Evolutionary conservation across 1,139 yeast species (phyloP).

Genomic region (Hanseniaspora sp.): DNA sequence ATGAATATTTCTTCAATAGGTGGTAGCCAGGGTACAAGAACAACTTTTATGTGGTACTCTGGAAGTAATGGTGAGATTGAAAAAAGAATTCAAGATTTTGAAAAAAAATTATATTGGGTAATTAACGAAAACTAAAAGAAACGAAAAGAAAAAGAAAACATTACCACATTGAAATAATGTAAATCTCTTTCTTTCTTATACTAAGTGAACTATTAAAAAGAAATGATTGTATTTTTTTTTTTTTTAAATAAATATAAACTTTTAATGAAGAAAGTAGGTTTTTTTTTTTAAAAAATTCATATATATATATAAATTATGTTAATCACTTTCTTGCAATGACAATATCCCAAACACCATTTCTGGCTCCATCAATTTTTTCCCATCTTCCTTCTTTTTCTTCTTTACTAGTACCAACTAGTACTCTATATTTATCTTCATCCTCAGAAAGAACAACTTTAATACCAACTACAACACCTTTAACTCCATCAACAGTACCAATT

Average conservation of each 20-base stretch:
- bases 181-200: too few relatives aligned
- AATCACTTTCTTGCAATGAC: conserved; percentile 29
- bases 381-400: conserved; percentile 87
- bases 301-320: neutral
- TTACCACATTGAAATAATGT: too few relatives aligned
- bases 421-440: conserved; percentile 41
- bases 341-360: conserved; percentile 43
- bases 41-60: conserved; percentile 6
- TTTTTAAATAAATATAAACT: too few relatives aligned
- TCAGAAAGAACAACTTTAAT: conserved; percentile 56
- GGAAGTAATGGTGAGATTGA: neutral
- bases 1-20: conserved; percentile 13
- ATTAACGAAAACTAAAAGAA: neutral
- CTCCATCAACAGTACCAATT: conserved; percentile 45
- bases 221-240: too few relatives aligned
- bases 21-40: conserved; percentile 8
- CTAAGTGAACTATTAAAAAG: too few relatives aligned
- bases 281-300: neutral
- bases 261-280: too few relatives aligned
- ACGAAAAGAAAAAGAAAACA: neutral
- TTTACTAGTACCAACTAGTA: conserved; percentile 61
- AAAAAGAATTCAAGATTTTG: conserved; percentile 5
- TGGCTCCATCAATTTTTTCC: conserved; percentile 39
- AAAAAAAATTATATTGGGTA: neutral
- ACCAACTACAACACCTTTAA: conserved; percentile 63